These are phyloP conservation scores for Carnegiea gigantea DNA, from an alignment of 179 eudicot species.

Conservation along the genomic window DNA sequence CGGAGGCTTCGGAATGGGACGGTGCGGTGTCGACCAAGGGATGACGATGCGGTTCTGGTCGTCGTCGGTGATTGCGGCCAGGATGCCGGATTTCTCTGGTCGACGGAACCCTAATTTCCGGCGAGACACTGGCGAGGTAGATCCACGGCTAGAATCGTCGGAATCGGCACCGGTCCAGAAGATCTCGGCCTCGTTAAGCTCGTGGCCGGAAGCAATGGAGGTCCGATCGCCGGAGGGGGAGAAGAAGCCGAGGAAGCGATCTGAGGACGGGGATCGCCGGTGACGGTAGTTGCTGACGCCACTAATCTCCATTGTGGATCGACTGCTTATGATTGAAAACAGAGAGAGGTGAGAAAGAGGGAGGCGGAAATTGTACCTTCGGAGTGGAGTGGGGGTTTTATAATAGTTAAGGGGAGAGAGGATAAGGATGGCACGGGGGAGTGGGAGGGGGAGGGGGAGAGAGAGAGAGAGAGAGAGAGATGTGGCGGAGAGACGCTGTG, in stretches of 20 bases:
- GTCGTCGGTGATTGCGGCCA: constrained; percentile 48
- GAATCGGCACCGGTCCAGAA: constrained; percentile 46
- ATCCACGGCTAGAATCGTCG: constrained; percentile 26
- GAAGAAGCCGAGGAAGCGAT: constrained; percentile 43
- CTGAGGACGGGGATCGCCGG: constrained; percentile 41
- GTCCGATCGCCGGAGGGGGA: not conserved
- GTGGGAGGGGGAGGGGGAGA: not conserved
- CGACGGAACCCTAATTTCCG: constrained; percentile 23
- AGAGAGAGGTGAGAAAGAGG: not conserved
- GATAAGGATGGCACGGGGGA: not conserved
- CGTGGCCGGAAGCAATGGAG: constrained; percentile 11
- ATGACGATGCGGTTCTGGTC: constrained; percentile 21
- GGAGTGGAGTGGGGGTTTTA: not conserved
- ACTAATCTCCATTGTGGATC: constrained; percentile 37
- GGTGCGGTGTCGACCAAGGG: constrained; percentile 27
- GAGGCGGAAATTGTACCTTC: not conserved
- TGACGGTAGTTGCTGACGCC: constrained; percentile 35
- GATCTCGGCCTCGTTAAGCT: constrained; percentile 56
- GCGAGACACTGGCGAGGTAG: constrained; percentile 9
- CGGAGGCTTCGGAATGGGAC: constrained; percentile 34
- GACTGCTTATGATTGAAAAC: not conserved
- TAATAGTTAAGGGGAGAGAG: not conserved
- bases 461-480: constrained; percentile 8
- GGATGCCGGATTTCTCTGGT: constrained; percentile 50
- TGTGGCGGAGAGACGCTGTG: constrained; percentile 38